Percentiles rank a stretch among this genome's conserved stretches.
Evolutionary conservation across 2,329 filamentous ascomycete species (phyloP).

Genomic region (Raffaelea ambrosiae): DNA sequence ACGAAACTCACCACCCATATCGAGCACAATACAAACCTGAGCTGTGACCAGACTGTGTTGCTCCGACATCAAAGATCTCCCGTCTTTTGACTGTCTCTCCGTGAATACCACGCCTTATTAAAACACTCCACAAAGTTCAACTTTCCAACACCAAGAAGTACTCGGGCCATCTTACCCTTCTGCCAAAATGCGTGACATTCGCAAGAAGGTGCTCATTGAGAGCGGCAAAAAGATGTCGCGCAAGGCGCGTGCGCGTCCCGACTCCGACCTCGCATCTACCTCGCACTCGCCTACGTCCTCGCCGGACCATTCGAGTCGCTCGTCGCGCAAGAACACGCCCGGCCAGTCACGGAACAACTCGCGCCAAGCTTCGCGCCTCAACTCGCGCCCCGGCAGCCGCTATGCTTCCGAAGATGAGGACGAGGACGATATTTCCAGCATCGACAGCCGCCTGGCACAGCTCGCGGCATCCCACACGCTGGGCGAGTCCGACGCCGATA

Average conservation of each 20-base stretch:
- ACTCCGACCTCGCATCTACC: conserved; percentile 49
- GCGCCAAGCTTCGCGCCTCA: conserved; percentile 43
- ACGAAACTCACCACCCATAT: no score
- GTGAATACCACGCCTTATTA: no score
- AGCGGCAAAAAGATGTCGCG: conserved; percentile 64
- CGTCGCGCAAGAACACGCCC: conserved; percentile 17
- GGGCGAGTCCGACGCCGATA: conserved; percentile 13
- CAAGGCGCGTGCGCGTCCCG: conserved; percentile 53
- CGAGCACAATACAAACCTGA: no score
- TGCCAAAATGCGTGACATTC: conserved; percentile 52
- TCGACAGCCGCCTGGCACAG: neutral
- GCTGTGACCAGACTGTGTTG: no score
- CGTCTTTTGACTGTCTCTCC: no score
- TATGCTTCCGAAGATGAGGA: conserved; percentile 58
- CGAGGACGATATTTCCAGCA: conserved; percentile 4
- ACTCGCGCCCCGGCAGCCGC: conserved; percentile 46
- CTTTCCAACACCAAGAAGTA: no score
- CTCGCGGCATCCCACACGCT: neutral
- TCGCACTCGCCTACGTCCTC: conserved; percentile 49
- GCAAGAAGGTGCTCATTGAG: conserved; percentile 60
- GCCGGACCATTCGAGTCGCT: conserved; percentile 35
- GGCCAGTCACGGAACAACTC: conserved; percentile 51
- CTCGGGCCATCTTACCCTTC: neutral
- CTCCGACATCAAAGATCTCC: no score
- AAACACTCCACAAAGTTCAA: no score